phyloP scores from a whole-genome alignment of 176 grass and related monocot species.

The Oryza nivara region DNA sequence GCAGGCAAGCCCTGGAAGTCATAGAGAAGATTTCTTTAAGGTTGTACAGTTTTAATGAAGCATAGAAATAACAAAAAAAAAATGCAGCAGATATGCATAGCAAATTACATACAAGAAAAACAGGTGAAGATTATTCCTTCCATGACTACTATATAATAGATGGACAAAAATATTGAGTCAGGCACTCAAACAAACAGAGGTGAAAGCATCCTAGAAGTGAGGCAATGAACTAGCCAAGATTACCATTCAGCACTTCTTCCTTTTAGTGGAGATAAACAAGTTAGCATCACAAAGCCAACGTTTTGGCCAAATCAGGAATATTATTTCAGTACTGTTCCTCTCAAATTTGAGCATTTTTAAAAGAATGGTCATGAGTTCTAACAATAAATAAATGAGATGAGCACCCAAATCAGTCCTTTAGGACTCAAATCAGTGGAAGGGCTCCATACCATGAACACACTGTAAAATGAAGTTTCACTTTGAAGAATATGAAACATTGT shows the following conservation, averaged over 20 bases:
- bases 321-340: background rate
- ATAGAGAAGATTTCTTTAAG: constrained; percentile 27
- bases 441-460: background rate
- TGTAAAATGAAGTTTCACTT: constrained; percentile 26
- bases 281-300: background rate
- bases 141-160: background rate
- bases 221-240: background rate
- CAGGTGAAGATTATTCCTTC: background rate
- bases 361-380: background rate
- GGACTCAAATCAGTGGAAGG: background rate
- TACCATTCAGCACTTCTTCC: background rate
- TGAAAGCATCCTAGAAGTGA: constrained; percentile 28
- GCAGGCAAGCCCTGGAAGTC: constrained; percentile 73
- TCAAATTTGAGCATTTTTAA: background rate
- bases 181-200: constrained; percentile 25
- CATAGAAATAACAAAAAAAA: background rate
- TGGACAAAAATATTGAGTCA: background rate
- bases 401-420: background rate
- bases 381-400: background rate
- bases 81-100: constrained; percentile 15
- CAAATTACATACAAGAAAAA: constrained; percentile 39
- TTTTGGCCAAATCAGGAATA: background rate
- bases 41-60: background rate
- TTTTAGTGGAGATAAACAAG: background rate
- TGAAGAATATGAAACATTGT: background rate